phyloP scores from a whole-genome alignment of 106 monocot genomes.

The Acanthochlamys bracteata region DNA sequence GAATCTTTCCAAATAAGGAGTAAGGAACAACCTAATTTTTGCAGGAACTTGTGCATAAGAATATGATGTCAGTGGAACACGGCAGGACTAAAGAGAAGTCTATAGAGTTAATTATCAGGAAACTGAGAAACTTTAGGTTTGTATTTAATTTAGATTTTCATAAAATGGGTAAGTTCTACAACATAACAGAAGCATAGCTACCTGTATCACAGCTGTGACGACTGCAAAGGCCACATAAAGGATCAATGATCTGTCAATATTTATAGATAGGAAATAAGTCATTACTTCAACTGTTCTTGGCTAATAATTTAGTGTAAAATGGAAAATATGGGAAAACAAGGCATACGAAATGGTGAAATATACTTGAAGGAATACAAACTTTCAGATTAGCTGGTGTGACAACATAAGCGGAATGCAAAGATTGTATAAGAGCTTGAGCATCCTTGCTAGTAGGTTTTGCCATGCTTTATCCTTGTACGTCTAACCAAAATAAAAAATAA shows the following conservation, averaged over 20 bases:
- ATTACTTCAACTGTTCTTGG: neutral
- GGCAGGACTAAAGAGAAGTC: no score
- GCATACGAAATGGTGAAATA: neutral
- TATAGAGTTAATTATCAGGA: no score
- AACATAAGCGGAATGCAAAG: slow-evolving; percentile 66
- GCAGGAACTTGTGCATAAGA: no score
- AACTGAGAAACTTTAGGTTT: no score
- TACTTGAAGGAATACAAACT: slow-evolving; percentile 19
- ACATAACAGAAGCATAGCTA: neutral
- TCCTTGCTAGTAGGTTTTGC: slow-evolving; percentile 51
- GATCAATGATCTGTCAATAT: slow-evolving; percentile 75
- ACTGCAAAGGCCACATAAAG: slow-evolving; percentile 83
- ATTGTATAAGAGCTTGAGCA: slow-evolving; percentile 65
- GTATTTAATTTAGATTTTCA: no score
- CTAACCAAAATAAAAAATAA: no score
- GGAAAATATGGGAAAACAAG: neutral
- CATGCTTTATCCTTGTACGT: slow-evolving; percentile 20
- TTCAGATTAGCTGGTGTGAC: slow-evolving; percentile 84
- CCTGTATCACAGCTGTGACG: slow-evolving; percentile 67
- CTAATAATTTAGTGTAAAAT: neutral
- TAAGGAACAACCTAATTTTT: no score
- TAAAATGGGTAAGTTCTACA: no score
- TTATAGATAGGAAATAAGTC: neutral
- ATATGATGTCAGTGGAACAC: no score
- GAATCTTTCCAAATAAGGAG: no score